phyloP scores from a whole-genome alignment of 306 rosid species.

The Dicorynia guianensis region DNA sequence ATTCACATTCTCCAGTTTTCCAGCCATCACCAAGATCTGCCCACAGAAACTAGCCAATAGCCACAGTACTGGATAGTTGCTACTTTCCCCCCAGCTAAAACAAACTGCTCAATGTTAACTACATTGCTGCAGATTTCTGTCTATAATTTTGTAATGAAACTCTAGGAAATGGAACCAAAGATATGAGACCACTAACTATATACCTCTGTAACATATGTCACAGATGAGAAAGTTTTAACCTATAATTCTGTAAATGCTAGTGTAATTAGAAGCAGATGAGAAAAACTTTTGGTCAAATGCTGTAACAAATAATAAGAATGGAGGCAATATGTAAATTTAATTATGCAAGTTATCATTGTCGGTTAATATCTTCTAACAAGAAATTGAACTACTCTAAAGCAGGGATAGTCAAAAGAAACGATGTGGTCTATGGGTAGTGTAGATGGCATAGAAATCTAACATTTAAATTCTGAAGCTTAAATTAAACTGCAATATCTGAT shows the following conservation, averaged over 20 bases:
- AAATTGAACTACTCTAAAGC: background rate
- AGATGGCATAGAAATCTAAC: slow-evolving; percentile 20
- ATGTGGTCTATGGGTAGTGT: slow-evolving; percentile 2
- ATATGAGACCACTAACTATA: slow-evolving; percentile 8
- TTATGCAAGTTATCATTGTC: background rate
- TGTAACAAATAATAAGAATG: background rate
- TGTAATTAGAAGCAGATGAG: background rate
- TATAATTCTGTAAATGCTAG: background rate
- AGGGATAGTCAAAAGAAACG: slow-evolving; percentile 9
- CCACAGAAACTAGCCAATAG: slow-evolving; percentile 27
- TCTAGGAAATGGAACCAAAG: slow-evolving; percentile 27
- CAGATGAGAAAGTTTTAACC: background rate
- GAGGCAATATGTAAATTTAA: slow-evolving; percentile 14
- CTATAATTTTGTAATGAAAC: slow-evolving; percentile 12
- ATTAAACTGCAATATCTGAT: slow-evolving; percentile 28
- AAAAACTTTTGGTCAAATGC: background rate
- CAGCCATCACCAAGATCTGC: slow-evolving; percentile 43
- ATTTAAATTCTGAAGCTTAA: slow-evolving; percentile 18
- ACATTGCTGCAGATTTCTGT: slow-evolving; percentile 24
- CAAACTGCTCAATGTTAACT: slow-evolving; percentile 45
- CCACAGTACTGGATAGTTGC: slow-evolving; percentile 36
- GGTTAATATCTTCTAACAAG: background rate
- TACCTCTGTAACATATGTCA: background rate
- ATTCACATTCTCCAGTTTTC: slow-evolving; percentile 35
- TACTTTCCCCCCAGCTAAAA: slow-evolving; percentile 41